Evolutionary conservation across 495 filamentous ascomycete genomes (phyloP).

Genomic region (Lasiosphaeriaceae sp.): DNA sequence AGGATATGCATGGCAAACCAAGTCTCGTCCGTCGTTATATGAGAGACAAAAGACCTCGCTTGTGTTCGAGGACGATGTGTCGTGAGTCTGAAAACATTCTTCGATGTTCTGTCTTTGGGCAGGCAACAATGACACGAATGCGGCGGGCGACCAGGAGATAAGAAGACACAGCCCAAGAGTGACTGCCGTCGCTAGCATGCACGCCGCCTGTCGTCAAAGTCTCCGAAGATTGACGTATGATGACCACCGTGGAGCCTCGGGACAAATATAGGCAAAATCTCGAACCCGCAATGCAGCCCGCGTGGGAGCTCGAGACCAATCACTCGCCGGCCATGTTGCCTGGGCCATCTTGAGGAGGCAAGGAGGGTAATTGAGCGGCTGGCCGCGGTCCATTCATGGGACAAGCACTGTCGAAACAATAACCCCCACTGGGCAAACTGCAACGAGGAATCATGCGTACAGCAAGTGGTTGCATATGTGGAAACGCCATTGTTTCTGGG

Average conservation of each 20-base stretch:
- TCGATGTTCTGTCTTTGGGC: background rate
- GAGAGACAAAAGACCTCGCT: background rate
- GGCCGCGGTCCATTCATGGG: conserved; percentile 10
- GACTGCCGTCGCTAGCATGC: background rate
- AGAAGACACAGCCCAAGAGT: background rate
- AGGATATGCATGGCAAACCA: background rate
- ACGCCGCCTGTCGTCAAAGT: conserved; percentile 11
- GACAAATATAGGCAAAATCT: conserved; percentile 20
- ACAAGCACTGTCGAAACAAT: conserved; percentile 4
- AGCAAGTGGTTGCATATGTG: conserved; percentile 18
- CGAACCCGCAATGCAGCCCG: conserved; percentile 2
- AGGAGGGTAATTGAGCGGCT: conserved; percentile 2
- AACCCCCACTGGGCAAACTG: conserved; percentile 20
- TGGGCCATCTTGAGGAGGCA: background rate
- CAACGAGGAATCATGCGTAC: conserved; percentile 24
- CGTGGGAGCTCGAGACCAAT: conserved; percentile 8
- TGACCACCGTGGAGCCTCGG: conserved; percentile 7
- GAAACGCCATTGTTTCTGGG: conserved; percentile 3
- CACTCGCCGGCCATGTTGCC: conserved; percentile 1
- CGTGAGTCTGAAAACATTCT: background rate
- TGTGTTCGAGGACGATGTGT: conserved; percentile 8
- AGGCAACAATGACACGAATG: background rate
- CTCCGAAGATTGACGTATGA: conserved; percentile 15
- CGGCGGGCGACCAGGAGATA: background rate
- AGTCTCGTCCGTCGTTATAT: background rate